A percentile compares a stretch with the other conserved stretches of the same genome.
Evolutionary conservation across 2,329 filamentous ascomycete species (phyloP).

Genomic region (Colletotrichum viniferum): DNA sequence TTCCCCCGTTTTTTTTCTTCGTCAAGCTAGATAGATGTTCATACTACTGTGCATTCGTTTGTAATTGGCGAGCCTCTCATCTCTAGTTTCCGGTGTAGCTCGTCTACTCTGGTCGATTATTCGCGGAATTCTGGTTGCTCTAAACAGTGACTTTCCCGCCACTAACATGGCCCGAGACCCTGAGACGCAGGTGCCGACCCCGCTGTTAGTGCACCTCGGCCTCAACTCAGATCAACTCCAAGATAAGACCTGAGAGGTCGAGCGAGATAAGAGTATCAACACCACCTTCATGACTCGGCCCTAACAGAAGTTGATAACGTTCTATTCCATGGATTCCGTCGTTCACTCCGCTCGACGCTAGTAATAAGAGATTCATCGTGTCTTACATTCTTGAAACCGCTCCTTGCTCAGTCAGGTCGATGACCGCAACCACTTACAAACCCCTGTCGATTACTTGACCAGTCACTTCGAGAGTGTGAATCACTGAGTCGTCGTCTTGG

Average conservation of each 20-base stretch:
- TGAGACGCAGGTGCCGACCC: neutral
- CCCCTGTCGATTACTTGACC: neutral
- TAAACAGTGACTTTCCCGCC: neutral
- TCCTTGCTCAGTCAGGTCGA: neutral
- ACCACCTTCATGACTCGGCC: neutral
- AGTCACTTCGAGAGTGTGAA: neutral
- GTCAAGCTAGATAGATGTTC: neutral
- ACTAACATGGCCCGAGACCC: neutral
- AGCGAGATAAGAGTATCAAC: neutral
- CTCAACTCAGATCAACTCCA: neutral
- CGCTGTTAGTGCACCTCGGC: conserved; percentile 11
- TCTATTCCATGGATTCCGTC: neutral
- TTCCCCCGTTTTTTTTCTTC: neutral
- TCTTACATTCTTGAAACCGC: neutral
- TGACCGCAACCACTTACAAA: neutral
- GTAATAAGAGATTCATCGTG: neutral
- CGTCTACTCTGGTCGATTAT: neutral
- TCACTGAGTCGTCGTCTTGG: neutral
- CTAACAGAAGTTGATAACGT: neutral
- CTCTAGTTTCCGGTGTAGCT: neutral
- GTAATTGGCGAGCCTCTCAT: neutral
- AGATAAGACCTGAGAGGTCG: neutral
- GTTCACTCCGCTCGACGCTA: neutral
- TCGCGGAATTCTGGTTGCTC: neutral
- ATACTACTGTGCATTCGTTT: neutral